A percentile compares a stretch with the other conserved stretches of the same genome.
phyloP scores from a whole-genome alignment of 768 basidiomycete genomes.

The Glaciozyma antarctica region DNA sequence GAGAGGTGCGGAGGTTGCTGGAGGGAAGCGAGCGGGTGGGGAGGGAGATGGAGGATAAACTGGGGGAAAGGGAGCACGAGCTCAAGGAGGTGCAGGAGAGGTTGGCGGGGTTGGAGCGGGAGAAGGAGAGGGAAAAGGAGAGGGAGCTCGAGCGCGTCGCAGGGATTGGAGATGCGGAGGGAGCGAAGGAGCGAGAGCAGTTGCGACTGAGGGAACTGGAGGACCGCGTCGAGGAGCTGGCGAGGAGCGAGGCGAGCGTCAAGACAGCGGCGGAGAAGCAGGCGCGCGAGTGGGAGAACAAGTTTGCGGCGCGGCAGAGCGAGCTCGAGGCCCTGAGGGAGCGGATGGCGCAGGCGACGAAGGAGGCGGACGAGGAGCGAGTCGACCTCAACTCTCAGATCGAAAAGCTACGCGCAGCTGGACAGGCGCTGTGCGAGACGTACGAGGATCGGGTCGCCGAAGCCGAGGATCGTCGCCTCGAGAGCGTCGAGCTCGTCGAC shows the following conservation, averaged over 20 bases:
- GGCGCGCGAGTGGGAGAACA: conserved; percentile 19
- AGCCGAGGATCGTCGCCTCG: conserved; percentile 62
- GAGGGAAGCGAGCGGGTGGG: conserved; percentile 31
- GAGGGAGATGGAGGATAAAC: conserved; percentile 37
- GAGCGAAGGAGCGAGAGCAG: conserved; percentile 23
- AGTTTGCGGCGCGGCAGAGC: conserved; percentile 46
- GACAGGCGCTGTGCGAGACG: conserved; percentile 85
- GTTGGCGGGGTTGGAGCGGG: conserved; percentile 47
- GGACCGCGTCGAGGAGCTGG: conserved; percentile 31
- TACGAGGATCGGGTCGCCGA: conserved; percentile 79
- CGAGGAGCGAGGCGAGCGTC: conserved; percentile 34
- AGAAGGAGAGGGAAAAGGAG: conserved; percentile 47
- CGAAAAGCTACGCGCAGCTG: conserved; percentile 75
- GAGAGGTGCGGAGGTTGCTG: conserved; percentile 28
- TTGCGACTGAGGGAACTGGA: conserved; percentile 31
- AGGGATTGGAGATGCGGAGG: conserved; percentile 9
- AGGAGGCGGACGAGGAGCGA: conserved; percentile 52
- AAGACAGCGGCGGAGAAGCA: conserved; percentile 12
- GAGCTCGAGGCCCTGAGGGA: conserved; percentile 53
- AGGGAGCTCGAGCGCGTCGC: conserved; percentile 41
- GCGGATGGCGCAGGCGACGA: conserved; percentile 44
- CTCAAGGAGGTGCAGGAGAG: conserved; percentile 42
- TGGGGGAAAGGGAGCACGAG: conserved; percentile 39
- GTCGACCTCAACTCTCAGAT: conserved; percentile 62
- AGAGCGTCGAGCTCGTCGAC: conserved; percentile 48